Base-by-base conservation (phyloP, 2,329 filamentous ascomycete species). In the Dactylellina haptotyla region DNA sequence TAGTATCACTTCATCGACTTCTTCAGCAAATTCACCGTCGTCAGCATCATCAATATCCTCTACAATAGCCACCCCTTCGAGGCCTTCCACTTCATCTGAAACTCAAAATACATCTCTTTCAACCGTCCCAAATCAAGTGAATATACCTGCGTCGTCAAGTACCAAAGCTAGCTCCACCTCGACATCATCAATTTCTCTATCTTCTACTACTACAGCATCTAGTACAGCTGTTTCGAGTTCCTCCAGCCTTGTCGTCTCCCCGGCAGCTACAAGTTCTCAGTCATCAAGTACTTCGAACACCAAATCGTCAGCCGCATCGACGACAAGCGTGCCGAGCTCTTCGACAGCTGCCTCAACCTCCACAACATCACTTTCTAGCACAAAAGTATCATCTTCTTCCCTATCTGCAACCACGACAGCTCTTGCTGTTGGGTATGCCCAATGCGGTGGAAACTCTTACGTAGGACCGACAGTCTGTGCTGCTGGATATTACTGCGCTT, bases 11-110 rank as follows among this genome's bases (percentile, higher is more conserved):
- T 30, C 48, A n/a, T n/a, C 48, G 16, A 25, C 16, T 23, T 20
- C 51, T 41, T 8, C 16, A 4, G 41, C 43, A 3, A 28, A 20
- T n/a, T 46, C 41, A 8, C 5, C 16, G 14, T 18, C 54, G 6
- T 28, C 53, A 18, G 41, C n/a, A 0, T 12, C 61, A 0, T 18
- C 45, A 18, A 50, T 45, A n/a, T n/a, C n/a, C 1, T 58, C 51
- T 37, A 12, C 23, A 25, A 34, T 75, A 78, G 2, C 80, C 77
- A 12, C 69, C 75, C 16, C 79, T 8, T 20, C 41, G 8, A 77
- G 79, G 77, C 23, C n/a, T 14, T 43, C 54, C 6, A 28, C 37
- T 14, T 26, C 20, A 32, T 28, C 23, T n/a, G 20, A 16, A 5
- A n/a, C 37, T 3, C 18, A 10, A 5, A 41, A 16, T 3, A 5